A percentile compares a stretch with the other conserved stretches of the same genome.
Conservation (phyloP, 768 basidiomycete genomes). For the Podaxis sp. region DNA sequence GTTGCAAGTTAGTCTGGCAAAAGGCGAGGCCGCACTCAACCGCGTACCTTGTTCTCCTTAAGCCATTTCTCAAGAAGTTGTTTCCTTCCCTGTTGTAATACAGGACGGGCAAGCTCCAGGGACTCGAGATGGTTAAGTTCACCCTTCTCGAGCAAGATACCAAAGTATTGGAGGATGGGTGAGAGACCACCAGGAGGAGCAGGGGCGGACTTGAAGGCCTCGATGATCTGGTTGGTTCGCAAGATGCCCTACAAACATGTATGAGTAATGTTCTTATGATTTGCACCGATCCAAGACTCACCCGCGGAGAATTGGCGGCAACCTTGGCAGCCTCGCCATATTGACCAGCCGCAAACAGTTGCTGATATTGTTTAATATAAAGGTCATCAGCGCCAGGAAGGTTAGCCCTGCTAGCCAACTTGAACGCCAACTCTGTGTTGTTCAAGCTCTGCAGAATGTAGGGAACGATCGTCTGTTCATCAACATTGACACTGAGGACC, state of each 20-base stretch:
- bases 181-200: conserved; percentile 86
- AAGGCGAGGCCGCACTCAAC: neutral
- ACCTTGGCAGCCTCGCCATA: conserved; percentile 95
- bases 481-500: conserved; percentile 93
- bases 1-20: conserved; percentile 1
- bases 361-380: conserved; percentile 91
- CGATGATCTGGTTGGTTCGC: conserved; percentile 92
- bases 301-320: conserved; percentile 94
- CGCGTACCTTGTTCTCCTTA: conserved; percentile 93
- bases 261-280: conserved; percentile 7
- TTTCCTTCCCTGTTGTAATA: conserved; percentile 94
- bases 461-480: conserved; percentile 94
- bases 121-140: conserved; percentile 97
- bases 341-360: conserved; percentile 85
- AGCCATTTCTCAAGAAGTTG: conserved; percentile 98
- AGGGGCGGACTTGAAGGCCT: conserved; percentile 96
- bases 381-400: conserved; percentile 97
- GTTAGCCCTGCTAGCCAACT: conserved; percentile 93
- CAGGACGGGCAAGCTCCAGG: conserved; percentile 92
- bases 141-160: conserved; percentile 97
- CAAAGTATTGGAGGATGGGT: conserved; percentile 98
- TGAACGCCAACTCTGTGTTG: conserved; percentile 97
- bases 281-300: conserved; percentile 31
- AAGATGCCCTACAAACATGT: conserved; percentile 71
- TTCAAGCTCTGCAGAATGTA: conserved; percentile 93